Evolutionary conservation across 192 early-diverging fungal species (phyloP), one percentile per base, ranked within the genome.

Genomic region (Entomortierella parvispora): DNA sequence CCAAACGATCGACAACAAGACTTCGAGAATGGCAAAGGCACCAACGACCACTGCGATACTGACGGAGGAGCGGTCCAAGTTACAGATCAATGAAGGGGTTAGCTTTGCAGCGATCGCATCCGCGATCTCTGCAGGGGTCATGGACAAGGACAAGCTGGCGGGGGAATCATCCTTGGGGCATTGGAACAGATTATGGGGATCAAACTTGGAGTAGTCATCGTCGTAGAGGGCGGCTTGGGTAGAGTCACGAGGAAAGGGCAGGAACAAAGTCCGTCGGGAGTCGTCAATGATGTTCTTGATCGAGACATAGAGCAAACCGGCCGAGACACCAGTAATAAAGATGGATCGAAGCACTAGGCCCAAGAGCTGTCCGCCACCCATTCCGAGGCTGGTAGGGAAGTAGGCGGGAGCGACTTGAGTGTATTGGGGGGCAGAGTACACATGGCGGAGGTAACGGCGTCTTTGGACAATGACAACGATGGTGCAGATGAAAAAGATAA

Each of bases 151-250:
- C 28, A 52, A 6, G 0, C 23, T 26, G 28, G 4, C 25, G 28
- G 12, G 17, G 14, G 22, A 15, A 7, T 52, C 28, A 17, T 22
- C 28, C 23, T 52, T 28, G 20, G 54, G 54, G 34, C 54, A 56
- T 18, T 56, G 54, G 20, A 56, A 56, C 18, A 32, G 12, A 18
- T 56, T 56, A 29, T 37, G 54, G 54, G 54, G 31, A 8, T 29
- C 33, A 37, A 56, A 33, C 2, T 22, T 29, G 15, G 28, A 22
- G 29, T 20, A 56, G n/a, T 32, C 31, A 10, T 56, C 22, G 32
- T 23, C 20, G n/a, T 37, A 37, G 34, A 32, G 7, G 0, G 18
- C 25, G 20, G 32, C 54, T 32, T 56, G 29, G 7, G 54, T 18
- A 17, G 54, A 40, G 18, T 31, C 17, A 32, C 54, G 54, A 2